phyloP scores from a whole-genome alignment of 179 eudicot species.

The Spergularia azorica region DNA sequence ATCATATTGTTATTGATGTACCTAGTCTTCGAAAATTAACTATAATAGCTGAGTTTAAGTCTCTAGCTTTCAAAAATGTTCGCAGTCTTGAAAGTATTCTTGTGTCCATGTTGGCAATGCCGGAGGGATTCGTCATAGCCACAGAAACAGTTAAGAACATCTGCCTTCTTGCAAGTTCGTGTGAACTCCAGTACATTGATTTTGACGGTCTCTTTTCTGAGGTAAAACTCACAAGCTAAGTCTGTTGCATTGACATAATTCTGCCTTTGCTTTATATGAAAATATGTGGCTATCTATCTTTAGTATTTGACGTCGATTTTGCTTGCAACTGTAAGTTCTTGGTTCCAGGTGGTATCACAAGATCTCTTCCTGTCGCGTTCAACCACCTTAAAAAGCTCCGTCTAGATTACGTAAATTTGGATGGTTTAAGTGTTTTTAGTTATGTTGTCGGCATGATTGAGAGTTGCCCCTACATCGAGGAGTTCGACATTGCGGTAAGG shows the following conservation, averaged over 20 bases:
- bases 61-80: background rate
- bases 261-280: background rate
- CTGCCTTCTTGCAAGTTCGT: conserved; percentile 7
- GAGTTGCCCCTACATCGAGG: conserved; percentile 12
- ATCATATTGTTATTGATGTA: background rate
- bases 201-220: background rate
- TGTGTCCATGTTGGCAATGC: background rate
- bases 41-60: background rate
- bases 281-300: background rate
- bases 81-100: background rate
- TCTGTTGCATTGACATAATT: background rate
- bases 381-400: background rate
- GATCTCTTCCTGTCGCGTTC: background rate
- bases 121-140: too few relatives aligned
- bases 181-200: conserved; percentile 1
- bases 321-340: background rate
- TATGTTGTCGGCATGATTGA: background rate
- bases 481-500: conserved; percentile 11
- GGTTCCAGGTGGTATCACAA: background rate
- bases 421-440: background rate
- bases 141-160: background rate
- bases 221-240: background rate
- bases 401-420: background rate
- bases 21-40: conserved; percentile 4
- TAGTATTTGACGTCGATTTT: background rate